Evolutionary conservation across 108 stramenopile genomes (phyloP).

Genomic region (Nannochloropsis salina): DNA sequence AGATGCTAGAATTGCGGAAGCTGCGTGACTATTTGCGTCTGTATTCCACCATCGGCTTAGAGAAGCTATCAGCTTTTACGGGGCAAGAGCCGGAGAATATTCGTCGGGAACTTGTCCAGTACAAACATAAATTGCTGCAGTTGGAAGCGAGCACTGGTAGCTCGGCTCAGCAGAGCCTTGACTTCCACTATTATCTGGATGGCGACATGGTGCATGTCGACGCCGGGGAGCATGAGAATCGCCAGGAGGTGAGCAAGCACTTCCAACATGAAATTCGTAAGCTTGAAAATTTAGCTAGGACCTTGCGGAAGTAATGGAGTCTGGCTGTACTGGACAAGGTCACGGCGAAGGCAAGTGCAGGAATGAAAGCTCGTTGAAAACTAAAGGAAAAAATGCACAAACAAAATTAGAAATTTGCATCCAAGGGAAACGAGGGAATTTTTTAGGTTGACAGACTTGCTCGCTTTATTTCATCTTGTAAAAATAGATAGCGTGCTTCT

Average conservation of each 20-base stretch:
- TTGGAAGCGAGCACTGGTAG: not conserved
- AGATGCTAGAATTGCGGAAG: constrained; percentile 60
- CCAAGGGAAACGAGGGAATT: too few species aligned
- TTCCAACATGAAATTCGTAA: not conserved
- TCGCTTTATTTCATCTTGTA: too few species aligned
- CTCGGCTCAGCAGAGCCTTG: not conserved
- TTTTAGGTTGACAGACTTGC: too few species aligned
- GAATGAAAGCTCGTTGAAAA: too few species aligned
- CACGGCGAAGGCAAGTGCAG: too few species aligned
- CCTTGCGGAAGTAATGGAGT: not conserved
- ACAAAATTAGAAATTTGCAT: too few species aligned
- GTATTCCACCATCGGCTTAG: constrained; percentile 75
- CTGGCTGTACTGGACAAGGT: too few species aligned
- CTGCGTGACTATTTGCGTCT: constrained; percentile 78
- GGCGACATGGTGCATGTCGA: constrained; percentile 21
- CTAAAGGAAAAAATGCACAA: too few species aligned
- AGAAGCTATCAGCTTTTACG: constrained; percentile 68
- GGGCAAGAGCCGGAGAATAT: constrained; percentile 9
- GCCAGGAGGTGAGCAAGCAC: constrained; percentile 13
- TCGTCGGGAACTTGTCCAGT: not conserved
- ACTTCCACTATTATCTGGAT: not conserved
- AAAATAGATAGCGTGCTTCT: not conserved
- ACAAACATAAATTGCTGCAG: not conserved
- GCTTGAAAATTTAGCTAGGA: not conserved
- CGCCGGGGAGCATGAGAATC: not conserved